These are phyloP conservation scores for Saccharomycopsis olivae DNA, from an alignment of 805 yeast species.

Conservation along the genomic window DNA sequence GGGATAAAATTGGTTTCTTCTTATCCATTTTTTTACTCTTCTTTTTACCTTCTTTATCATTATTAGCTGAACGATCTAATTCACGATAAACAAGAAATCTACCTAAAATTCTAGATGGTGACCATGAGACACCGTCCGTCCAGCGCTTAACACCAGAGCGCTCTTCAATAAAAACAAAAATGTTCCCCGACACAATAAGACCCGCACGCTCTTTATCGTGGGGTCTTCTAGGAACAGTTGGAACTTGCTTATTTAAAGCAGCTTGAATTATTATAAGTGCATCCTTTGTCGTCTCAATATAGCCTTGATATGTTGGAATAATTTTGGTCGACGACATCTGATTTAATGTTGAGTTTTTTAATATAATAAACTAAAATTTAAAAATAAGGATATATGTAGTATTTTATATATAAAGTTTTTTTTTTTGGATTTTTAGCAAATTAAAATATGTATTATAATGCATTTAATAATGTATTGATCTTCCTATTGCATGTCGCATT, in stretches of 20 bases:
- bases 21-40: slow-evolving; percentile 19
- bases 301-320: slow-evolving; percentile 29
- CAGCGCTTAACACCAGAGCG: slow-evolving; percentile 79
- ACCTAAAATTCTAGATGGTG: slow-evolving; percentile 82
- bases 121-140: slow-evolving; percentile 97
- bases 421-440: too few species aligned
- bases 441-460: too few species aligned
- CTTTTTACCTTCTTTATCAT: slow-evolving; percentile 32
- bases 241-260: slow-evolving; percentile 49
- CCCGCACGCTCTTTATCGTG: slow-evolving; percentile 62
- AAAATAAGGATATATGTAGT: too few species aligned
- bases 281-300: slow-evolving; percentile 72
- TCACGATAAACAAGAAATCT: slow-evolving; percentile 79
- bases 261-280: slow-evolving; percentile 77
- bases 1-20: slow-evolving; percentile 1
- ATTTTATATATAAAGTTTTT: too few species aligned
- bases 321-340: slow-evolving; percentile 5
- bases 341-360: too few species aligned
- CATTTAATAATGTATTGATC: too few species aligned
- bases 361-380: too few species aligned
- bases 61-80: slow-evolving; percentile 36
- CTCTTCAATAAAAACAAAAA: slow-evolving; percentile 79
- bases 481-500: too few species aligned
- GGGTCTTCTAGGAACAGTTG: slow-evolving; percentile 66
- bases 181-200: slow-evolving; percentile 64